Evolutionary conservation across 2,329 filamentous ascomycete genomes (phyloP), one percentile per base, ranked within the genome.

Genomic region (Aureobasidium sp.): DNA sequence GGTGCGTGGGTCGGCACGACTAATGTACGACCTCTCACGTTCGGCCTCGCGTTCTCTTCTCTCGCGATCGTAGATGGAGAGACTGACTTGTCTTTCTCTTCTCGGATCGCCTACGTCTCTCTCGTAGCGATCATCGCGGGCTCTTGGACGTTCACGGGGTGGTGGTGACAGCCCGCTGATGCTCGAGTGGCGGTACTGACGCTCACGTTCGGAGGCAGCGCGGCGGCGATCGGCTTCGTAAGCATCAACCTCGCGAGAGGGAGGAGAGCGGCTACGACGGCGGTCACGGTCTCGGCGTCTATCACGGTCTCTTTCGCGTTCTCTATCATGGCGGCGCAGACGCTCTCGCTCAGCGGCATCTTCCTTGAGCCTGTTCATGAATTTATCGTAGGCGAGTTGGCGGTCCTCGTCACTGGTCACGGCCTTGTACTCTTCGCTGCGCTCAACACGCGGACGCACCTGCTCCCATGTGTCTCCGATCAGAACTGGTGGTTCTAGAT

Each of bases 181-280:
- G 71, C 82, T 85, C 48, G 85, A 81, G 76, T 94, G 95, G 73
- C 90, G 87, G 76, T 96, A 95, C 68, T 95, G 92, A 66, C 92
- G 88, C 77, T 97, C 95, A 51, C 95, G 88, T 72, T 96, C 92
- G 62, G 92, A 91, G 71, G 94, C 92, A 47, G 93, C 93, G 74
- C 93, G 94, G 69, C 91, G 88, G 66, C 94, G 86, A 72, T 99
- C 94, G 63, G 92, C 94, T 75, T 97, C 94, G 74, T 99, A 99
- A 25, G 90, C 85, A 76, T 99, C 92, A 62, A 85, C 84, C 74
- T 97, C 94, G 69, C 91, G 90, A 68, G 85, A 84, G 68, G 90
- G 81, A 66, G 78, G 78, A 44, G 74, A 71, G 30, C 70, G 70
- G 58, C 74, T 73, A 49, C 72, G 69, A 62, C 74, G 69, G 47